These are phyloP conservation scores for Neoascochyta sp. DNA, from an alignment of 2,329 filamentous ascomycete species.

Conservation along the genomic window DNA sequence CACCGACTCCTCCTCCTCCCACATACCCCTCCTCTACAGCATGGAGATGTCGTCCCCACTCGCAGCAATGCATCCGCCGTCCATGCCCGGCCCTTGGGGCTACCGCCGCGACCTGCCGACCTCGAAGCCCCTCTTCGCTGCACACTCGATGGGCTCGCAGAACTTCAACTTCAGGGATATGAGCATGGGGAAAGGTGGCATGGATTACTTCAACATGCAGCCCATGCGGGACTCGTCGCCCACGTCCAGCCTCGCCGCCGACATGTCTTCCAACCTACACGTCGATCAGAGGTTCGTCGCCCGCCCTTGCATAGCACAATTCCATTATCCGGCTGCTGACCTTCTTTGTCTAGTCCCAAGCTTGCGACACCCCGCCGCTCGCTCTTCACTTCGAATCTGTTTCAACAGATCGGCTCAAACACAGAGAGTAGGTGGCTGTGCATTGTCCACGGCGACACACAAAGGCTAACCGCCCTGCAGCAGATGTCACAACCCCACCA, in stretches of 20 bases:
- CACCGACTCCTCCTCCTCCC: constrained; percentile 38
- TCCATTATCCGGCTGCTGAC: constrained; percentile 35
- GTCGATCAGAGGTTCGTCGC: constrained; percentile 84
- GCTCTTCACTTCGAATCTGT: constrained; percentile 72
- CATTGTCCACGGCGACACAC: constrained; percentile 4
- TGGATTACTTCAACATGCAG: constrained; percentile 81
- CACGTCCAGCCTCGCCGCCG: constrained; percentile 83
- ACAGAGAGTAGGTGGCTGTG: constrained; percentile 54
- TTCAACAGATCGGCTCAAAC: constrained; percentile 56
- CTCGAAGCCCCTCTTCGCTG: constrained; percentile 53
- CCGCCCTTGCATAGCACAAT: constrained; percentile 24
- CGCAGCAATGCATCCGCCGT: constrained; percentile 80
- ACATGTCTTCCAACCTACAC: constrained; percentile 95
- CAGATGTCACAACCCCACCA: constrained; percentile 45
- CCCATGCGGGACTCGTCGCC: constrained; percentile 81
- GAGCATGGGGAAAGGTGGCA: constrained; percentile 64
- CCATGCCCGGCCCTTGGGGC: constrained; percentile 62
- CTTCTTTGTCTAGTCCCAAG: constrained; percentile 62
- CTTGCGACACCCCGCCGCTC: constrained; percentile 79
- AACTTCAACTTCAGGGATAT: constrained; percentile 74
- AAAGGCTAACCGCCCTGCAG: constrained; percentile 34
- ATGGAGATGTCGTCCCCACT: constrained; percentile 96
- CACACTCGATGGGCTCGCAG: constrained; percentile 57
- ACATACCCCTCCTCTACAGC: constrained; percentile 60
- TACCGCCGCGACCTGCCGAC: constrained; percentile 54